phyloP scores from a whole-genome alignment of 495 filamentous ascomycete species.

The Aspergillus homomorphus region DNA sequence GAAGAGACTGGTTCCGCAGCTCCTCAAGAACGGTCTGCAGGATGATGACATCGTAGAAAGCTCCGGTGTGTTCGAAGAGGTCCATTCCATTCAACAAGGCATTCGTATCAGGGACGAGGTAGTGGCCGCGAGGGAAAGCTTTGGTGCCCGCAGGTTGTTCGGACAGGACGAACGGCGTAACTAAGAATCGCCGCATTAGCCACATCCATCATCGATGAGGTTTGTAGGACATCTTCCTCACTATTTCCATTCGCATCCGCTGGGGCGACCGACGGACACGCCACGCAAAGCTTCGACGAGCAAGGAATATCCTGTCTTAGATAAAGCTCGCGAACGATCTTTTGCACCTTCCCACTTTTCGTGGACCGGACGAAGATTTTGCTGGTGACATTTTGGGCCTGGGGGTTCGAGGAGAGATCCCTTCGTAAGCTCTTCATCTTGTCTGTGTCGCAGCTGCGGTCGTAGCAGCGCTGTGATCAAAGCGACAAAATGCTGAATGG shows the following conservation, averaged over 20 bases:
- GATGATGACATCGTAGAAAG: conserved; percentile 93
- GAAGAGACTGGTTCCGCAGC: conserved; percentile 86
- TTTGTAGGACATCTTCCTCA: conserved; percentile 31
- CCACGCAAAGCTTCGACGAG: conserved; percentile 82
- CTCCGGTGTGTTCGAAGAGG: conserved; percentile 84
- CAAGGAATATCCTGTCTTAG: conserved; percentile 95
- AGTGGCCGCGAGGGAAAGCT: conserved; percentile 80
- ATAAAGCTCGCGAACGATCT: conserved; percentile 96
- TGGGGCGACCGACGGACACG: conserved; percentile 68
- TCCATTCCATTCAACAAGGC: conserved; percentile 95
- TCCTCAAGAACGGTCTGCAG: conserved; percentile 96
- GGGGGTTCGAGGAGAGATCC: conserved; percentile 62
- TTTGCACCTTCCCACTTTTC: conserved; percentile 93
- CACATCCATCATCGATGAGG: neutral
- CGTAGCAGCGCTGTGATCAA: conserved; percentile 11
- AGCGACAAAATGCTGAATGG: conserved; percentile 16
- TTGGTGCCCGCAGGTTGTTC: conserved; percentile 80
- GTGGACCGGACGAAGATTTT: conserved; percentile 93
- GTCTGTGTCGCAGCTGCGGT: conserved; percentile 18
- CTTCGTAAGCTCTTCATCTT: conserved; percentile 90
- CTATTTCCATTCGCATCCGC: conserved; percentile 73
- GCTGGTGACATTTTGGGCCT: conserved; percentile 76
- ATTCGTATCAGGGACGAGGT: conserved; percentile 95
- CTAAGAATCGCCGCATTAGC: conserved; percentile 45
- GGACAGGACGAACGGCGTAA: conserved; percentile 80